Evolutionary conservation across 495 filamentous ascomycete species (phyloP).

Genomic region (Penicillium riverlandense): DNA sequence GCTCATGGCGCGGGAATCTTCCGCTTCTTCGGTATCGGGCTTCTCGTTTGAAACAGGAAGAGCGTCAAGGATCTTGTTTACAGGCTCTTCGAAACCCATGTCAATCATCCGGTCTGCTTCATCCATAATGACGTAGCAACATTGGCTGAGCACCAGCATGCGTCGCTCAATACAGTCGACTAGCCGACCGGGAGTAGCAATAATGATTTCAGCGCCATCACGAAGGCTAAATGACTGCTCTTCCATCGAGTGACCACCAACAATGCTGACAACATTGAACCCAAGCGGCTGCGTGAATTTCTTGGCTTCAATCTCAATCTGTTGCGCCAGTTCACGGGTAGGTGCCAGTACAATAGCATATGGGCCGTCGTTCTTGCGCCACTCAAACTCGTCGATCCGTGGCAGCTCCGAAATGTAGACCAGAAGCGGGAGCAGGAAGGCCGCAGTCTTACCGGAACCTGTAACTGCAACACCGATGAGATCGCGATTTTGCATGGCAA

Average conservation of each 20-base stretch:
- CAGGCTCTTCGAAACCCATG: constrained; percentile 92
- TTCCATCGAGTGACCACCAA: constrained; percentile 92
- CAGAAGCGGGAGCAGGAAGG: constrained; percentile 89
- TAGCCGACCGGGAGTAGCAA: constrained; percentile 93
- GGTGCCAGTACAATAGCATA: constrained; percentile 95
- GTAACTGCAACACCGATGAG: constrained; percentile 97
- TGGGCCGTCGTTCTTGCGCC: constrained; percentile 82
- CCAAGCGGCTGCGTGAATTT: constrained; percentile 90
- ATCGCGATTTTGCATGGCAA: constrained; percentile 87
- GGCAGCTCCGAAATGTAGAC: constrained; percentile 94
- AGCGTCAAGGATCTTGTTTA: constrained; percentile 98
- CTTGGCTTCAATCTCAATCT: constrained; percentile 90
- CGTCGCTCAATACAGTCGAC: constrained; percentile 95
- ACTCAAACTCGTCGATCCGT: constrained; percentile 71
- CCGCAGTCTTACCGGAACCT: constrained; percentile 97
- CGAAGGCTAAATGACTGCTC: constrained; percentile 89
- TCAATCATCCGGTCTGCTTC: constrained; percentile 99
- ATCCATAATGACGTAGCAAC: constrained; percentile 98
- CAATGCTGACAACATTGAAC: constrained; percentile 94
- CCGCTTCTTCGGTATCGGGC: constrained; percentile 90
- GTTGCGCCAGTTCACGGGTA: constrained; percentile 96
- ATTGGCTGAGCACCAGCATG: constrained; percentile 85
- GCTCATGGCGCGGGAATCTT: constrained; percentile 78
- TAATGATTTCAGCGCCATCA: constrained; percentile 97
- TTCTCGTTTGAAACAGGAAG: constrained; percentile 93